A percentile compares a stretch with the other conserved stretches of the same genome.
Evolutionary conservation across 345 rosid genomes (phyloP).

Genomic region (Salix koriyanagi): DNA sequence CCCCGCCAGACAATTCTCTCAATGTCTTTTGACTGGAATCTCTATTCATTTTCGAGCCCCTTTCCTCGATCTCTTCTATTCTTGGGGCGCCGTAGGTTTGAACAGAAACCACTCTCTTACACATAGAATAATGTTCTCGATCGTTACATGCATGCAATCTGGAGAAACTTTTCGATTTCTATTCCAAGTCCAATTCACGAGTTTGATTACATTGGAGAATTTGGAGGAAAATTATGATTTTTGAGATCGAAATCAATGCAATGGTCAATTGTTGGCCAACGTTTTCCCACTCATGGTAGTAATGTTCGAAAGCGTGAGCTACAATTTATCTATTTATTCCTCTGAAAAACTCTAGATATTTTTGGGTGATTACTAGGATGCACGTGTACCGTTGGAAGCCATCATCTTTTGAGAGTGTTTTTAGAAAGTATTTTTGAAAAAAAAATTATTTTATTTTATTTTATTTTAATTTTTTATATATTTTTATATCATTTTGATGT

Average conservation of each 20-base stretch:
- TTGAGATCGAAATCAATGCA: background rate
- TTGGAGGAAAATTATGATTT: background rate
- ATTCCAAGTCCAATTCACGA: background rate
- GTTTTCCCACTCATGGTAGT: conserved; percentile 2
- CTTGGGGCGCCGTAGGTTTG: conserved; percentile 19
- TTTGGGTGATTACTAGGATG: background rate
- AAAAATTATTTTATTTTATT: too few species aligned
- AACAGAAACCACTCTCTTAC: background rate
- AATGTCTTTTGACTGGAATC: background rate
- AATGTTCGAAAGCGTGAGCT: background rate
- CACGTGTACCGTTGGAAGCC: background rate
- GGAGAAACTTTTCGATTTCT: background rate
- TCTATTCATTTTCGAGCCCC: background rate
- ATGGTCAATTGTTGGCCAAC: conserved; percentile 20
- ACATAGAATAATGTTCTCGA: background rate
- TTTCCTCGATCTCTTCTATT: background rate
- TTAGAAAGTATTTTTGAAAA: too few species aligned
- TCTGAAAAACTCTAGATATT: background rate
- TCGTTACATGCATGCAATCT: background rate
- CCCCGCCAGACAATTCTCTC: background rate
- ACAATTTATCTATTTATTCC: background rate
- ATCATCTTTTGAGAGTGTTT: background rate
- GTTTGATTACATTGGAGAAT: background rate
- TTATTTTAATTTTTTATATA: too few species aligned
- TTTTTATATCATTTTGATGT: too few species aligned